Conservation (phyloP, 1,284 basidiomycete species). For the Marasmius sp. region DNA sequence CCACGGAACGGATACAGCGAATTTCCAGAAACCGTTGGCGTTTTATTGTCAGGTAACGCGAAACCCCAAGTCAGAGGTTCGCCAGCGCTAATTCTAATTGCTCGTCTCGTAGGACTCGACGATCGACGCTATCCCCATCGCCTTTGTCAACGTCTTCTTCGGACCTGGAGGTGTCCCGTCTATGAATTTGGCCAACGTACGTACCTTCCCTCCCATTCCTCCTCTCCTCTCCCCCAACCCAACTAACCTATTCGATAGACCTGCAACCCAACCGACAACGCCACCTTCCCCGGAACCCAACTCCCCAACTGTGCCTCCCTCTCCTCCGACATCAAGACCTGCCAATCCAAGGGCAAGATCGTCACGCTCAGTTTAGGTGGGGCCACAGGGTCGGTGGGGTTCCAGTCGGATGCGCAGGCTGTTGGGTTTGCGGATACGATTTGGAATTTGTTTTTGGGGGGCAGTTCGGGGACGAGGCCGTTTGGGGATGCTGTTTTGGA, state of each 20-base stretch:
- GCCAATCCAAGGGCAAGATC: conserved; percentile 63
- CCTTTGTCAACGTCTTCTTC: conserved; percentile 64
- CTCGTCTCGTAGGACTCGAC: conserved; percentile 45
- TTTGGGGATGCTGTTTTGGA: conserved; percentile 56
- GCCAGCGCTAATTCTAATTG: not conserved
- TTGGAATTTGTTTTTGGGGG: conserved; percentile 63
- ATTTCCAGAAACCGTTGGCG: conserved; percentile 55
- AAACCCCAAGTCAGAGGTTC: not conserved
- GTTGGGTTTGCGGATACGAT: conserved; percentile 55
- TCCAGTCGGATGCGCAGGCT: conserved; percentile 53
- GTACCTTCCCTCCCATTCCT: conserved; percentile 5
- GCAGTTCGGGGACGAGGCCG: conserved; percentile 36
- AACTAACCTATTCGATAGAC: conserved; percentile 33
- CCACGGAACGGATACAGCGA: conserved; percentile 43
- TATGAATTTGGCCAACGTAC: conserved; percentile 63
- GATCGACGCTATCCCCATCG: conserved; percentile 62
- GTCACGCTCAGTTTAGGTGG: conserved; percentile 43
- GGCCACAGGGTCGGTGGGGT: conserved; percentile 53
- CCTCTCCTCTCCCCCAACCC: conserved; percentile 3
- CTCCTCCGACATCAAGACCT: conserved; percentile 55
- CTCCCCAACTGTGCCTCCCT: conserved; percentile 55
- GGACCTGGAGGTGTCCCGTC: conserved; percentile 56
- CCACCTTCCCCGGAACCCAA: conserved; percentile 56
- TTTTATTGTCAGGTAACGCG: conserved; percentile 56
- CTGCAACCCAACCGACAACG: conserved; percentile 54